Evolutionary conservation across 148 eudicot genomes (phyloP), one percentile per base, ranked within the genome.

Genomic region (Rhododendron kiyosumense): DNA sequence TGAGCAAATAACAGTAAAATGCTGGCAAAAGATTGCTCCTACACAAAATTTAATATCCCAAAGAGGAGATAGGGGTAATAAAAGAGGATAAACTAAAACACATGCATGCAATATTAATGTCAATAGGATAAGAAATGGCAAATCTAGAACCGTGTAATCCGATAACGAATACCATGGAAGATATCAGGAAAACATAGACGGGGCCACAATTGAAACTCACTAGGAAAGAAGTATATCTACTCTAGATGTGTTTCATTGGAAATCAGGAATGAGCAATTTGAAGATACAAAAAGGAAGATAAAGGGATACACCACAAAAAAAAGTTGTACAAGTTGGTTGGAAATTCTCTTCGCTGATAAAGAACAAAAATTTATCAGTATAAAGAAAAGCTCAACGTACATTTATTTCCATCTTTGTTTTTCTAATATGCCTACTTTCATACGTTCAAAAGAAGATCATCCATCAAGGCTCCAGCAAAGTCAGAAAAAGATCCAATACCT

Each of bases 401-500:
- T 12, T 41, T 59, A 15, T 82, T 82, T 17, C 11, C 14, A 22
- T 36, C 34, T 59, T 34, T 13, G 59, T 59, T 57, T 34, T 59
- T 9, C 54, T 17, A 81, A 57, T 52, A 41, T 46, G 73, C 17
- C 17, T 54, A 32, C 36, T 81, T 46, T 57, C 83, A 28, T 30
- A 80, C 30, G 1, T 81, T 34, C 41, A 49, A 38, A 5, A 80
- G 57, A 81, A 32, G 65, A 51, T 26, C 43, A 1, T 51, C 81
- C 61, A 52, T 54, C 45, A 81, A 59, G 63, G 65, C 65, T 59
- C 65, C 22, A 61, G 61, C 24, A 61, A 41, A 82, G 83, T 82
- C 80, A 26, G 2, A 51, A 73, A 79, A 45, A 84, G 85, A 86
- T 80, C 34, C 32, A 86, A 86, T 79, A 96, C 99, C 99, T 97